These are phyloP conservation scores for Trametes gibbosa DNA, from an alignment of 768 basidiomycete genomes.

Conservation along the genomic window DNA sequence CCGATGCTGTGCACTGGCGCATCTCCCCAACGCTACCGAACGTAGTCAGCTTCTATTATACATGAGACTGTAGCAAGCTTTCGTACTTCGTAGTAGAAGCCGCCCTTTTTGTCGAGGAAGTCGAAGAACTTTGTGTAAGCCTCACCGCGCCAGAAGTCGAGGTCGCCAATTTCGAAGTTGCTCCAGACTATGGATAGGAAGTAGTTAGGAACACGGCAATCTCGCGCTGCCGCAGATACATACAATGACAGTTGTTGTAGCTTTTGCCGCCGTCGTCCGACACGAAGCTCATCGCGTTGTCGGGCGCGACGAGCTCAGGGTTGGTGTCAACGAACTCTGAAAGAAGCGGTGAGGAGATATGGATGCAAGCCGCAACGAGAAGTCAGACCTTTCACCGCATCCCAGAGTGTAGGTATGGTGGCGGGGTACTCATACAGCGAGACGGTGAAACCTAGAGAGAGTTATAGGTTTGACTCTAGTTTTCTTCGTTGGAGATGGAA, in stretches of 20 bases:
- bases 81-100: slow-evolving; percentile 57
- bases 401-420: slow-evolving; percentile 77
- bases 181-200: slow-evolving; percentile 46
- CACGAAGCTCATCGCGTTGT: slow-evolving; percentile 57
- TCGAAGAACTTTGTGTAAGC: slow-evolving; percentile 60
- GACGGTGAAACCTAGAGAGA: slow-evolving; percentile 59
- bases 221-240: slow-evolving; percentile 15
- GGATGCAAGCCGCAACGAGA: background rate
- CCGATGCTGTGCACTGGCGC: slow-evolving; percentile 83
- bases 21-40: slow-evolving; percentile 81
- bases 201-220: background rate
- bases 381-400: slow-evolving; percentile 55
- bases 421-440: slow-evolving; percentile 71
- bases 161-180: slow-evolving; percentile 62
- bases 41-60: background rate
- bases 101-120: slow-evolving; percentile 50
- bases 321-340: slow-evolving; percentile 49
- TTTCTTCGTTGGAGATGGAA: background rate
- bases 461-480: background rate
- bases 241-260: slow-evolving; percentile 60
- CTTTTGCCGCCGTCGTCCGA: slow-evolving; percentile 53
- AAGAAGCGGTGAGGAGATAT: background rate
- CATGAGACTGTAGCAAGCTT: background rate
- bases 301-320: slow-evolving; percentile 44
- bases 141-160: slow-evolving; percentile 55